Percentiles rank a stretch among this genome's conserved stretches.
phyloP scores from a whole-genome alignment of 129 eudicot species.

The Artemisia tridentata region DNA sequence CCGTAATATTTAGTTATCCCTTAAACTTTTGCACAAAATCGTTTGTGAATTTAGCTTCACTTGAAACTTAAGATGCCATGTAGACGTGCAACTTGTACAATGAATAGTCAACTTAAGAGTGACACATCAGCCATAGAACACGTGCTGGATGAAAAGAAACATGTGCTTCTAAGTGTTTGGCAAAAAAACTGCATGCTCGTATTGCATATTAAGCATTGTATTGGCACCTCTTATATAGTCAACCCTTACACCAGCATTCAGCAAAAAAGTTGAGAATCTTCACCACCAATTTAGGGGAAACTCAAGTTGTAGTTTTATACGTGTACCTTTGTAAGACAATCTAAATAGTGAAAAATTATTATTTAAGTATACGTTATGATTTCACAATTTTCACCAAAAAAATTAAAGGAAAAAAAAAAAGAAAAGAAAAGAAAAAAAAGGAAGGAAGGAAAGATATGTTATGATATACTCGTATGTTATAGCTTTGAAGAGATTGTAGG shows the following conservation, averaged over 20 bases:
- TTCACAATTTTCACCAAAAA: no score
- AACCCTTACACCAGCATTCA: constrained; percentile 5
- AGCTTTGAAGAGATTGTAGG: no score
- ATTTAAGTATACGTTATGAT: no score
- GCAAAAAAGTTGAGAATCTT: neutral
- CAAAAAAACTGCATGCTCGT: constrained; percentile 17
- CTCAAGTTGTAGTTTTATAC: neutral
- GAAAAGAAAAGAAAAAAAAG: no score
- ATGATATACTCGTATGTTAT: no score
- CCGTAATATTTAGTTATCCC: no score
- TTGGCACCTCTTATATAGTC: constrained; percentile 11
- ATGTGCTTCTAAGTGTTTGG: neutral
- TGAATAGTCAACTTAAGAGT: constrained; percentile 18
- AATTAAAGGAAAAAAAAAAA: no score
- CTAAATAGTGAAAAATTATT: no score
- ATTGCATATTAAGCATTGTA: neutral
- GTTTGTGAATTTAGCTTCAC: no score
- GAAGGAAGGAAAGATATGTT: no score
- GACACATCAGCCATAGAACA: constrained; percentile 18
- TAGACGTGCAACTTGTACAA: constrained; percentile 7
- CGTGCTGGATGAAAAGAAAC: constrained; percentile 6
- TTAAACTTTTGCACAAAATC: no score
- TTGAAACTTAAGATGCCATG: constrained; percentile 1
- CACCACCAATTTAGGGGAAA: constrained; percentile 17
- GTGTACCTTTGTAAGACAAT: no score